Percentiles rank a stretch among this genome's conserved stretches.
These are phyloP conservation scores for Ceratocystis papillata DNA, from an alignment of 2,329 filamentous ascomycete species.

Conservation along the genomic window DNA sequence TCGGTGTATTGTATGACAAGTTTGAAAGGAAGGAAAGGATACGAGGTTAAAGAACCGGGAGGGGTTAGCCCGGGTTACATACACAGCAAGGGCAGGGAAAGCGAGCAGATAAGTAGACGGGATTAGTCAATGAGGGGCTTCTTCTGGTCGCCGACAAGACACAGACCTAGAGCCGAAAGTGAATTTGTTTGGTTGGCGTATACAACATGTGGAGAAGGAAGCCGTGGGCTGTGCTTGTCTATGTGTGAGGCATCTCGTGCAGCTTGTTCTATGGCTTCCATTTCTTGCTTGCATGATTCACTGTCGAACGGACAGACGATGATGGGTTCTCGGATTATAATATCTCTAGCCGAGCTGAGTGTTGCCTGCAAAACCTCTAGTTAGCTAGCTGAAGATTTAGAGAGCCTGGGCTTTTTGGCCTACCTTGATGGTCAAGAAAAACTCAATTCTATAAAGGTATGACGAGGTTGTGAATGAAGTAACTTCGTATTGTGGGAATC, in stretches of 20 bases:
- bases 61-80: not conserved
- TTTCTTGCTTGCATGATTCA: constrained; percentile 92
- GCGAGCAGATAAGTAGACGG: not conserved
- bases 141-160: constrained; percentile 52
- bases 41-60: not conserved
- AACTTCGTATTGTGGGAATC: constrained; percentile 81
- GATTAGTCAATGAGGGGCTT: constrained; percentile 54
- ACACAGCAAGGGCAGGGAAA: not conserved
- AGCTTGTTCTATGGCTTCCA: constrained; percentile 94
- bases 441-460: constrained; percentile 95
- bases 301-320: constrained; percentile 94
- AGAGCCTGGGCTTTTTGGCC: constrained; percentile 18
- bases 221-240: constrained; percentile 79
- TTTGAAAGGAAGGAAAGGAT: not conserved
- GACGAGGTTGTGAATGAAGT: constrained; percentile 88
- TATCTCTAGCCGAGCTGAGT: constrained; percentile 77
- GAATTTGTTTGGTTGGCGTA: constrained; percentile 61
- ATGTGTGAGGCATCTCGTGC: constrained; percentile 85
- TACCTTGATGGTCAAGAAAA: constrained; percentile 90
- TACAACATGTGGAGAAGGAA: constrained; percentile 79
- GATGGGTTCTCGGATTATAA: constrained; percentile 79
- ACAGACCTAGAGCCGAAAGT: constrained; percentile 51
- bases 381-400: constrained; percentile 38
- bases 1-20: not conserved
- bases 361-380: constrained; percentile 43